Conservation (phyloP, 768 basidiomycete species). For the Collybia sordida region DNA sequence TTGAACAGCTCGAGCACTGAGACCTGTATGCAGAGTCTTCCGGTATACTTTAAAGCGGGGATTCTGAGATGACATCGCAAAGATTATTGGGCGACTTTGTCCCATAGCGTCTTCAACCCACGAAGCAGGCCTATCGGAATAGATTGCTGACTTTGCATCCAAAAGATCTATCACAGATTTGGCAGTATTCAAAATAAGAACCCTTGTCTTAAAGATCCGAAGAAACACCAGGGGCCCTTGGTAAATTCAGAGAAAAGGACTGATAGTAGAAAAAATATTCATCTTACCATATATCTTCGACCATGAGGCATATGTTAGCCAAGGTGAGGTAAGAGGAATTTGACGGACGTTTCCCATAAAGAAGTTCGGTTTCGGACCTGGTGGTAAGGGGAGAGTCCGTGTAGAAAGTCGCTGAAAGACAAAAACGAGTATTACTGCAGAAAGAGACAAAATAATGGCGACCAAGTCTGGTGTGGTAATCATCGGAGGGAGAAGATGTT, state of each 20-base stretch:
- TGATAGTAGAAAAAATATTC: not conserved
- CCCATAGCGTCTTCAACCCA: slow-evolving; percentile 4
- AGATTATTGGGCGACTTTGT: not conserved
- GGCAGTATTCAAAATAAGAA: slow-evolving; percentile 2
- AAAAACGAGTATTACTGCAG: not conserved
- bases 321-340: slow-evolving; percentile 33
- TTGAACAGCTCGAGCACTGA: not conserved
- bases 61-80: not conserved
- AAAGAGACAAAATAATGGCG: not conserved
- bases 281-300: slow-evolving; percentile 31
- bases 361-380: slow-evolving; percentile 35
- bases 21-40: not conserved
- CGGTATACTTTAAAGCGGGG: not conserved
- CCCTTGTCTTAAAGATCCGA: not conserved
- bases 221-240: slow-evolving; percentile 3
- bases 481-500: no score
- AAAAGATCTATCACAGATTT: not conserved
- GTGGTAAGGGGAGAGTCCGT: slow-evolving; percentile 24
- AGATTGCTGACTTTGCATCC: slow-evolving; percentile 2
- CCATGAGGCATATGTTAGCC: slow-evolving; percentile 38
- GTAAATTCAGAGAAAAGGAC: not conserved
- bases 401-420: not conserved
- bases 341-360: slow-evolving; percentile 41
- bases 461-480: no score
- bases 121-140: slow-evolving; percentile 1